Conservation (phyloP, 345 rosid genomes). For the Populus simonii region DNA sequence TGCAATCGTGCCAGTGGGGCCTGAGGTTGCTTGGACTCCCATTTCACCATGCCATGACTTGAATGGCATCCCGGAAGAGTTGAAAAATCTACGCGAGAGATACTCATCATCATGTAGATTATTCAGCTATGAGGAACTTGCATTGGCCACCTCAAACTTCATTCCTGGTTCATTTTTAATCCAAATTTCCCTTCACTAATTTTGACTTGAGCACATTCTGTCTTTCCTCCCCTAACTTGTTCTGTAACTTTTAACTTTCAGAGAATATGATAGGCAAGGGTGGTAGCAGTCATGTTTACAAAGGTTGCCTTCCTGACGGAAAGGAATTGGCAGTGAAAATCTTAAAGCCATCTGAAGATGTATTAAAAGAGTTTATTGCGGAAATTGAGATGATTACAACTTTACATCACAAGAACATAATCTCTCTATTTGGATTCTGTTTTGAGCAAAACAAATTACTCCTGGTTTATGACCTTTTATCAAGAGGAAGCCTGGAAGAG, state of each 20-base stretch:
- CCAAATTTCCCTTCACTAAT: background rate
- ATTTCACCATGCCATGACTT: conserved; percentile 40
- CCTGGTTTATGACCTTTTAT: conserved; percentile 73
- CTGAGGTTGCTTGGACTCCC: conserved; percentile 33
- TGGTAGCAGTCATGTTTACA: conserved; percentile 85
- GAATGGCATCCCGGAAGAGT: conserved; percentile 48
- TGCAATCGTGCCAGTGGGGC: conserved; percentile 48
- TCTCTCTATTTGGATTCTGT: conserved; percentile 83
- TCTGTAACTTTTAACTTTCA: conserved; percentile 32
- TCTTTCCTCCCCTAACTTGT: conserved; percentile 1
- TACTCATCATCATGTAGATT: conserved; percentile 79
- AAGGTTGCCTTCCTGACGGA: conserved; percentile 78
- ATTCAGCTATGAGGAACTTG: conserved; percentile 73
- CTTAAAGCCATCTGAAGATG: conserved; percentile 67
- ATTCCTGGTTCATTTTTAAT: conserved; percentile 45
- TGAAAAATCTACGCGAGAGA: conserved; percentile 59
- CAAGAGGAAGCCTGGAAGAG: conserved; percentile 97
- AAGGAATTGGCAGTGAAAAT: conserved; percentile 89
- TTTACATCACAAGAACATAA: conserved; percentile 74
- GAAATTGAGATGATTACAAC: conserved; percentile 78
- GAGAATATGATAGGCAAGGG: conserved; percentile 90
- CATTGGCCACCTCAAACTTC: conserved; percentile 65
- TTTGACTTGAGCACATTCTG: background rate
- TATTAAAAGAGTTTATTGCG: conserved; percentile 62
- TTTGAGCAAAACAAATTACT: conserved; percentile 61